Percentiles rank a stretch among this genome's conserved stretches.
phyloP scores from a whole-genome alignment of 2,329 filamentous ascomycete genomes.

The Leptographium lundbergii region DNA sequence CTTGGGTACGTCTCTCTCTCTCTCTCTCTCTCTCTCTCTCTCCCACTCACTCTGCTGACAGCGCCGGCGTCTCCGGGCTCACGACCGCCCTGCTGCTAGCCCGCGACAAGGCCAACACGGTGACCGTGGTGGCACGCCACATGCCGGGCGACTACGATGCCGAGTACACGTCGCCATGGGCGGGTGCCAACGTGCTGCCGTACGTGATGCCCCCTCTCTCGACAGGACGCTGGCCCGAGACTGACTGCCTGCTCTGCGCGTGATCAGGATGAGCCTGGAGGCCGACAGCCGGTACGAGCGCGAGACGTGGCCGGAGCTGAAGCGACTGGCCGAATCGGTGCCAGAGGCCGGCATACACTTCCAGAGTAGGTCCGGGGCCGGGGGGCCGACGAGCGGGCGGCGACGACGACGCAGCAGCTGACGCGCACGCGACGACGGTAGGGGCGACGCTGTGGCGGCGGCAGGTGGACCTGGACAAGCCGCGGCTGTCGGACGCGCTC shows the following conservation, averaged over 20 bases:
- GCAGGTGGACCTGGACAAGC: constrained; percentile 42
- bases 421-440: constrained; percentile 14
- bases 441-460: constrained; percentile 39
- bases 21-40: background rate
- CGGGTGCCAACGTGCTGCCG: constrained; percentile 70
- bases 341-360: constrained; percentile 74
- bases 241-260: constrained; percentile 1
- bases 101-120: constrained; percentile 26
- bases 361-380: constrained; percentile 36
- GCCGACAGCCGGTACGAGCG: constrained; percentile 43
- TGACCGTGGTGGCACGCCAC: constrained; percentile 50
- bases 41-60: constrained; percentile 8
- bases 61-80: constrained; percentile 38
- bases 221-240: background rate
- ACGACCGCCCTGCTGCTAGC: constrained; percentile 37
- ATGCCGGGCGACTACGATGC: constrained; percentile 91
- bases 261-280: constrained; percentile 28
- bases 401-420: background rate
- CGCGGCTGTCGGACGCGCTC: constrained; percentile 52
- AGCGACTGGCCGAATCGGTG: constrained; percentile 41
- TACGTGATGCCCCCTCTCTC: constrained; percentile 26
- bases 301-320: constrained; percentile 51
- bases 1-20: constrained; percentile 17
- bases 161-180: constrained; percentile 84
- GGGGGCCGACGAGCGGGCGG: background rate